These are phyloP conservation scores for Aspergillus alliaceus DNA, from an alignment of 2,329 filamentous ascomycete genomes.

Conservation along the genomic window DNA sequence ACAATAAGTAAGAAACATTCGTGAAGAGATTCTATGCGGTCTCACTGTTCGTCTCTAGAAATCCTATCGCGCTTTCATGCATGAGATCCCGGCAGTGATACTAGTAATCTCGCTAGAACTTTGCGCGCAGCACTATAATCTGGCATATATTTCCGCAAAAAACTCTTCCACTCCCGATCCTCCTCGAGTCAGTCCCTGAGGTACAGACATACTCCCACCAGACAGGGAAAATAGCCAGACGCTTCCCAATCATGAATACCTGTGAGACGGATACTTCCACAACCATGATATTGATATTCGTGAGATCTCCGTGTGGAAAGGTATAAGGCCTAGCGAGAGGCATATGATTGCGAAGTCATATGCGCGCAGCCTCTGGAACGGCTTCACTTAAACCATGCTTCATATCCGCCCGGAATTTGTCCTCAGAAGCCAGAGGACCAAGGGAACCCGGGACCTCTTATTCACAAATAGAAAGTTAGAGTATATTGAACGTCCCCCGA, in stretches of 20 bases:
- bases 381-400: slow-evolving; percentile 4
- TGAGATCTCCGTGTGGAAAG: slow-evolving; percentile 43
- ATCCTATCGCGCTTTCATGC: not conserved
- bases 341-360: slow-evolving; percentile 10
- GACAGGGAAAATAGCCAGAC: too few relatives aligned
- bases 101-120: slow-evolving; percentile 19
- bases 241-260: slow-evolving; percentile 46
- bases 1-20: too few relatives aligned
- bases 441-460: not conserved
- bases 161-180: slow-evolving; percentile 18
- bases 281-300: slow-evolving; percentile 41
- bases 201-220: slow-evolving; percentile 34
- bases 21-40: too few relatives aligned
- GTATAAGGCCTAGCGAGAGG: slow-evolving; percentile 28
- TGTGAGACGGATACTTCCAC: slow-evolving; percentile 32
- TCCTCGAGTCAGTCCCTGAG: slow-evolving; percentile 9
- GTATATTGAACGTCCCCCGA: slow-evolving; percentile 13
- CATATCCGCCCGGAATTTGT: slow-evolving; percentile 16
- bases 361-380: slow-evolving; percentile 5
- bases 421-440: slow-evolving; percentile 15
- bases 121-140: slow-evolving; percentile 13
- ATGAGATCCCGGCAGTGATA: slow-evolving; percentile 1
- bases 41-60: too few relatives aligned
- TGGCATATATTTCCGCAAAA: slow-evolving; percentile 19
- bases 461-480: slow-evolving; percentile 12